These are phyloP conservation scores for Leccinum uliginosum DNA, from an alignment of 768 basidiomycete genomes.

Conservation along the genomic window DNA sequence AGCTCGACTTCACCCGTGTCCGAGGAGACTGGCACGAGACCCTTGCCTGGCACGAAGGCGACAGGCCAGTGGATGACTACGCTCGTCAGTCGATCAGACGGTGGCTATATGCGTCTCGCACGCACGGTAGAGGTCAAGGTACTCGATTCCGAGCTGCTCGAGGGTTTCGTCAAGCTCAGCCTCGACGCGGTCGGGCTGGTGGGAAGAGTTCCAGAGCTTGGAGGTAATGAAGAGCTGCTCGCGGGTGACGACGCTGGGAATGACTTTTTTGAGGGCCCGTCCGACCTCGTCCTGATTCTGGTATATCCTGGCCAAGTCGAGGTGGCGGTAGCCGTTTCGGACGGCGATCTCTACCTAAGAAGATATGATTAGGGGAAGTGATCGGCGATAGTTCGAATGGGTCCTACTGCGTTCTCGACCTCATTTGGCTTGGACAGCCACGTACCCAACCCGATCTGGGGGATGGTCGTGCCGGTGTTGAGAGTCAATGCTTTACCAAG, in stretches of 20 bases:
- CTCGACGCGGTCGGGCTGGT: constrained; percentile 62
- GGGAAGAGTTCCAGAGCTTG: constrained; percentile 79
- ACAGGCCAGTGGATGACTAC: constrained; percentile 82
- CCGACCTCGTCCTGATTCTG: constrained; percentile 77
- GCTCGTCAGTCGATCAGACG: background rate
- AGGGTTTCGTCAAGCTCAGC: constrained; percentile 75
- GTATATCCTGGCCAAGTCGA: constrained; percentile 81
- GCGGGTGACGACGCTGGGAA: constrained; percentile 72
- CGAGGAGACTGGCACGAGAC: constrained; percentile 47
- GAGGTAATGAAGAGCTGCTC: constrained; percentile 79
- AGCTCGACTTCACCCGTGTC: constrained; percentile 46
- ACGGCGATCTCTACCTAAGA: constrained; percentile 79
- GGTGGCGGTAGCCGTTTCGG: constrained; percentile 73
- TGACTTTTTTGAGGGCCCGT: constrained; percentile 68
- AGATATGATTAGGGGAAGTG: background rate
- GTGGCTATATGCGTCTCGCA: constrained; percentile 11
- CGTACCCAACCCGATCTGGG: constrained; percentile 79
- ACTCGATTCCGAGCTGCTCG: constrained; percentile 67
- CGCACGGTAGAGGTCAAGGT: constrained; percentile 78
- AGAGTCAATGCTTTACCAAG: constrained; percentile 36
- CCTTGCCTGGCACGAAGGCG: constrained; percentile 55
- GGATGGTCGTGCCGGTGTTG: constrained; percentile 50
- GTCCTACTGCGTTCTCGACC: constrained; percentile 66
- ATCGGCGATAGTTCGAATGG: background rate
- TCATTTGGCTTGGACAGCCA: constrained; percentile 75